phyloP scores from a whole-genome alignment of 192 early-diverging fungal genomes.

The Podila minutissima region DNA sequence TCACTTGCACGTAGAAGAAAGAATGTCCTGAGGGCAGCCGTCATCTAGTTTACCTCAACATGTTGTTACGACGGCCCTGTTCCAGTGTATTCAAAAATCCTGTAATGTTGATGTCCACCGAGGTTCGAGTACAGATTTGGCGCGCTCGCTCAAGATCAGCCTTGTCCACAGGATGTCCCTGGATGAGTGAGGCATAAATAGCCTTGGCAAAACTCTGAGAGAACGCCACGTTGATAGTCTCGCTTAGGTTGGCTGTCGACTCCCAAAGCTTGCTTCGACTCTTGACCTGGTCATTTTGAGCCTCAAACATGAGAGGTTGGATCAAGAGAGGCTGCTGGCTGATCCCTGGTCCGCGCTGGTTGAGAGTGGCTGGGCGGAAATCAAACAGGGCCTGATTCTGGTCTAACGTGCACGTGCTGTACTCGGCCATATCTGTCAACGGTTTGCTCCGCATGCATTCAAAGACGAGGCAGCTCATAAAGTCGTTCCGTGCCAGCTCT shows the following conservation, averaged over 20 bases:
- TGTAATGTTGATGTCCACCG: conserved; percentile 66
- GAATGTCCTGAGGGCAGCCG: background rate
- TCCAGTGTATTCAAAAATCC: conserved; percentile 65
- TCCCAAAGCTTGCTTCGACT: conserved; percentile 16
- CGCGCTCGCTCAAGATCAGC: conserved; percentile 59
- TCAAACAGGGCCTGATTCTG: conserved; percentile 28
- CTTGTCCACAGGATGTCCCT: conserved; percentile 55
- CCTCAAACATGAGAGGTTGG: conserved; percentile 7
- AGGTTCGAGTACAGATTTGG: conserved; percentile 57
- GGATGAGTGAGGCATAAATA: conserved; percentile 61
- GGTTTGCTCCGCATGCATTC: conserved; percentile 62
- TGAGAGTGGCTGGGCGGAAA: conserved; percentile 21
- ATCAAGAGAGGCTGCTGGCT: conserved; percentile 7
- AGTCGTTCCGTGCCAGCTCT: conserved; percentile 12
- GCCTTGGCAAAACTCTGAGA: conserved; percentile 64
- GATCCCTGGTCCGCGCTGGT: conserved; percentile 31
- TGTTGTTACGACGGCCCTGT: conserved; percentile 31
- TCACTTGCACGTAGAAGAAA: background rate
- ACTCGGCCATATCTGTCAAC: conserved; percentile 19
- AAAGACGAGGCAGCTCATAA: conserved; percentile 56
- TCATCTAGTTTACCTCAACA: conserved; percentile 30
- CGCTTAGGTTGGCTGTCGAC: conserved; percentile 40
- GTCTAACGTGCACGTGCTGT: conserved; percentile 30
- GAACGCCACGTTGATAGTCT: conserved; percentile 56
- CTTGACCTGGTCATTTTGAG: conserved; percentile 15